A percentile compares a stretch with the other conserved stretches of the same genome.
Conservation (phyloP, 2,329 filamentous ascomycete species). For the Myriosclerotinia scirpicola region DNA sequence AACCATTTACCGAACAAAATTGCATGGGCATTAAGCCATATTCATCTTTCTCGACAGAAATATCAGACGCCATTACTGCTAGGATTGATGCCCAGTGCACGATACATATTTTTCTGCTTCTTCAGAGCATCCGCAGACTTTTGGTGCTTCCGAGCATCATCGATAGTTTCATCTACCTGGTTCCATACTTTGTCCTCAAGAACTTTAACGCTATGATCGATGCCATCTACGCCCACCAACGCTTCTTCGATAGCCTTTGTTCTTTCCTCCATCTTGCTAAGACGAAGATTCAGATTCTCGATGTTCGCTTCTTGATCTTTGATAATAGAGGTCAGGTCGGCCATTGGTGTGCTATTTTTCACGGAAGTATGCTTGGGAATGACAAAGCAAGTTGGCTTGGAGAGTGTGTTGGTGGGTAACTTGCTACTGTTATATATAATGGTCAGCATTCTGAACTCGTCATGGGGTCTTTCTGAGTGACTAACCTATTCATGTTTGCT, state of each 20-base stretch:
- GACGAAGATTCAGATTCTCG: not conserved
- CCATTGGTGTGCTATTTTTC: not conserved
- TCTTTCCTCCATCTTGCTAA: not conserved
- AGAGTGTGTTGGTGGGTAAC: not conserved
- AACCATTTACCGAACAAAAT: not conserved
- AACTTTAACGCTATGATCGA: not conserved
- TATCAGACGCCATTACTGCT: not conserved
- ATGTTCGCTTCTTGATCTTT: not conserved
- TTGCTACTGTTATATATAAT: not conserved
- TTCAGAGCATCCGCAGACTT: not conserved
- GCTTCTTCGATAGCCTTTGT: not conserved
- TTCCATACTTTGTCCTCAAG: not conserved
- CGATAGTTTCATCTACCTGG: not conserved
- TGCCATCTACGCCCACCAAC: not conserved
- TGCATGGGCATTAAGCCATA: not conserved
- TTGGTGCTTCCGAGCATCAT: not conserved
- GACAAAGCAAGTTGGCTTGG: not conserved
- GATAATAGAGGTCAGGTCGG: not conserved
- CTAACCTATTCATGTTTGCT: not conserved
- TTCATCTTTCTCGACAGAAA: too few relatives aligned
- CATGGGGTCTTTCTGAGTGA: too few relatives aligned
- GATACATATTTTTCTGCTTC: slow-evolving; percentile 11
- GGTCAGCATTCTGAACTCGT: not conserved
- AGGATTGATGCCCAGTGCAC: not conserved
- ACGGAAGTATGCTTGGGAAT: not conserved